Evolutionary conservation across 257 asterid species (phyloP).

Genomic region (Euphrasia confusa): DNA sequence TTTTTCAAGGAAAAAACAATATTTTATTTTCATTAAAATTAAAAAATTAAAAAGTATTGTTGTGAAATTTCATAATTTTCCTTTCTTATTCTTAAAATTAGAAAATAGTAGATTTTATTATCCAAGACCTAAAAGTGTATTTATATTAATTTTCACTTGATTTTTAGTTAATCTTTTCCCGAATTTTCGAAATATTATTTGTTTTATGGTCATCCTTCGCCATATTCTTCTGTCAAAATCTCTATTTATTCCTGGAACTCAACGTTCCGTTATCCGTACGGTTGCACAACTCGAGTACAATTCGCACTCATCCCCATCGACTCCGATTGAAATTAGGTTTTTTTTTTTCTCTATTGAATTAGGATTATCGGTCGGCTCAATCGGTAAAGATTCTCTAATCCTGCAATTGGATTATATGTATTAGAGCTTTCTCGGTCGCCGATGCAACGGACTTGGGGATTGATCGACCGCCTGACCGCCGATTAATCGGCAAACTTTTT

Average conservation of each 20-base stretch:
- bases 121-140: no score
- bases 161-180: neutral
- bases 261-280: neutral
- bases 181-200: neutral
- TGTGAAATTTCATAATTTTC: no score
- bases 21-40: no score
- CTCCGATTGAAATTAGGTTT: neutral
- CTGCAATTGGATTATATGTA: slow-evolving; percentile 12
- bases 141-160: no score
- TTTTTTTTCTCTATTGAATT: slow-evolving; percentile 21
- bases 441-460: slow-evolving; percentile 35
- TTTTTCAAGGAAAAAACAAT: no score
- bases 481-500: slow-evolving; percentile 67
- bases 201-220: neutral
- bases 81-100: no score
- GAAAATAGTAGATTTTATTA: no score
- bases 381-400: slow-evolving; percentile 28
- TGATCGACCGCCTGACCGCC: slow-evolving; percentile 48
- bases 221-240: neutral
- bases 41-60: no score
- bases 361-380: slow-evolving; percentile 26
- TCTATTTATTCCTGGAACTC: neutral
- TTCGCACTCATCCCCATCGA: neutral
- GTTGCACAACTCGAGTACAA: slow-evolving; percentile 1
- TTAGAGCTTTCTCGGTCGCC: slow-evolving; percentile 29